phyloP scores from a whole-genome alignment of 129 eudicot genomes.

The carrot (Daucus carota) region DH1_v3.0 NC_030386.2:23842501-23843000 shows the following conservation, averaged over 20 bases:
- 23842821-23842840: neutral
- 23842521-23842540: constrained; percentile 90
- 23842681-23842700: constrained; percentile 99
- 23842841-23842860: neutral
- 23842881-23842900: neutral
- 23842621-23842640: constrained; percentile 53
- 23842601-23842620: neutral
- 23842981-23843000: neutral
- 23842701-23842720: constrained; percentile 88
- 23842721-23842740: neutral
- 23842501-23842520: constrained; percentile 54
- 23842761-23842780: neutral
- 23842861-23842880: neutral
- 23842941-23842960: neutral
- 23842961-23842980: neutral
- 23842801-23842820: neutral
- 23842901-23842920: neutral
- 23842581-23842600: neutral
- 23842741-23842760: neutral
- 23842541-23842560: constrained; percentile 57
- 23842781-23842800: neutral
- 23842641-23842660: constrained; percentile 43
- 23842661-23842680: constrained; percentile 72
- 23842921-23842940: neutral
- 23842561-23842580: neutral